Percentiles rank a stretch among this genome's conserved stretches.
Evolutionary conservation across 2,329 filamentous ascomycete genomes (phyloP).

Genomic region (Diaporthe vexans): DNA sequence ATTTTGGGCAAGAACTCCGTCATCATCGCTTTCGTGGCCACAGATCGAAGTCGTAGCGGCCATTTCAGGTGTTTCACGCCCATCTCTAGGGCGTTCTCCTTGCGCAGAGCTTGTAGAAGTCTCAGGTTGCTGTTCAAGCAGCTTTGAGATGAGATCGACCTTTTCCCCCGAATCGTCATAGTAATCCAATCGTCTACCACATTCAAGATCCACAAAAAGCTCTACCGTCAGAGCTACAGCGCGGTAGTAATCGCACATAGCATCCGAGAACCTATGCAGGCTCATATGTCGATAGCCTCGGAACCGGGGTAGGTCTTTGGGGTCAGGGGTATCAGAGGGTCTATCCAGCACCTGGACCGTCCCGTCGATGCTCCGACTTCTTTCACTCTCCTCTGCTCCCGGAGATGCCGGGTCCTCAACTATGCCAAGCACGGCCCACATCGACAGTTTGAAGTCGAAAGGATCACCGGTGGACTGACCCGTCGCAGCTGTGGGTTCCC

Average conservation of each 20-base stretch:
- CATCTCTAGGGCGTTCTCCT: neutral
- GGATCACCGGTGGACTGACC: neutral
- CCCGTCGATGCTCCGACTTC: neutral
- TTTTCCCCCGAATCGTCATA: neutral
- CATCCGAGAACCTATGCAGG: slow-evolving; percentile 5
- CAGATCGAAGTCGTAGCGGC: neutral
- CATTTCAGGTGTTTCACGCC: neutral
- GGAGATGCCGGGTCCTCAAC: neutral
- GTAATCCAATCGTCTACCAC: neutral
- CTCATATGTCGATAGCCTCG: slow-evolving; percentile 10
- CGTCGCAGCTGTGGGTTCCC: neutral
- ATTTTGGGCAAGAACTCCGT: neutral
- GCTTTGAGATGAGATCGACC: neutral
- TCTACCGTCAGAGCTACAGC: neutral
- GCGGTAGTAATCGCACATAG: neutral
- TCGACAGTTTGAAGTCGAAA: slow-evolving; percentile 1
- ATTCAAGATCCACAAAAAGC: neutral
- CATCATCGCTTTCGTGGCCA: neutral
- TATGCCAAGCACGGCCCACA: neutral
- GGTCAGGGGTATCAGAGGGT: neutral
- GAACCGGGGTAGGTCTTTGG: neutral
- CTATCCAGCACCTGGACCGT: neutral
- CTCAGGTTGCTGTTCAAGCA: neutral
- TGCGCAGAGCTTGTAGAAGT: too few relatives aligned
- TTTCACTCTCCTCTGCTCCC: neutral